Evolutionary conservation across 257 asterid genomes (phyloP).

Genomic region (Verbascum thapsus): DNA sequence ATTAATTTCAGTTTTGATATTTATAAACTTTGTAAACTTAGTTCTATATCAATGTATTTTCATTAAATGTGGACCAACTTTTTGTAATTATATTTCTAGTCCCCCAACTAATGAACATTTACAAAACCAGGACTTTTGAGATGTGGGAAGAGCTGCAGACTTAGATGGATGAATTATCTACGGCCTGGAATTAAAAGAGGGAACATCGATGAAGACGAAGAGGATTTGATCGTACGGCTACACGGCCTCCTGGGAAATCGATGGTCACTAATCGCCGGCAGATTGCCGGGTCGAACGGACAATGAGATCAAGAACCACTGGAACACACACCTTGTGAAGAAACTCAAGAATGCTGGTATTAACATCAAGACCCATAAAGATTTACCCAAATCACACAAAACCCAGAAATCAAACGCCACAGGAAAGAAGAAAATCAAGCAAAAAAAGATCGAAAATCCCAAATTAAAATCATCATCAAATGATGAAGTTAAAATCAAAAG

Average conservation of each 20-base stretch:
- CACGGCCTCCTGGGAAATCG: slow-evolving; percentile 60
- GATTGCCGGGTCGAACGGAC: slow-evolving; percentile 66
- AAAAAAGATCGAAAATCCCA: neutral
- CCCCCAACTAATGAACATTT: neutral
- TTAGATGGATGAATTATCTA: no score
- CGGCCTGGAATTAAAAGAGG: slow-evolving; percentile 66
- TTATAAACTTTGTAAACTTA: no score
- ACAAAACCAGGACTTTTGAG: slow-evolving; percentile 46
- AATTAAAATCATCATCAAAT: neutral
- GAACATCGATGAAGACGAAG: slow-evolving; percentile 50
- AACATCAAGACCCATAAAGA: slow-evolving; percentile 28
- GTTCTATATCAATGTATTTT: no score
- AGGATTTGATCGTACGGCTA: slow-evolving; percentile 52
- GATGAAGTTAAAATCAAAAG: neutral
- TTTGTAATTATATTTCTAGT: neutral
- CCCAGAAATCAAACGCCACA: neutral
- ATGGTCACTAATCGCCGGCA: slow-evolving; percentile 64
- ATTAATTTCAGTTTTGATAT: no score
- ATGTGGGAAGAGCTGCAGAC: slow-evolving; percentile 72
- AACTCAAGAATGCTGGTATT: slow-evolving; percentile 36
- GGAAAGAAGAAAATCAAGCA: slow-evolving; percentile 1
- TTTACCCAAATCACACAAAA: slow-evolving; percentile 8
- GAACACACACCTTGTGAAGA: slow-evolving; percentile 53
- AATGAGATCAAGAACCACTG: slow-evolving; percentile 65
- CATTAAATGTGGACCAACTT: no score